Base-by-base conservation (phyloP, 2,329 filamentous ascomycete genomes). In the Phialocephala subalpina region DNA sequence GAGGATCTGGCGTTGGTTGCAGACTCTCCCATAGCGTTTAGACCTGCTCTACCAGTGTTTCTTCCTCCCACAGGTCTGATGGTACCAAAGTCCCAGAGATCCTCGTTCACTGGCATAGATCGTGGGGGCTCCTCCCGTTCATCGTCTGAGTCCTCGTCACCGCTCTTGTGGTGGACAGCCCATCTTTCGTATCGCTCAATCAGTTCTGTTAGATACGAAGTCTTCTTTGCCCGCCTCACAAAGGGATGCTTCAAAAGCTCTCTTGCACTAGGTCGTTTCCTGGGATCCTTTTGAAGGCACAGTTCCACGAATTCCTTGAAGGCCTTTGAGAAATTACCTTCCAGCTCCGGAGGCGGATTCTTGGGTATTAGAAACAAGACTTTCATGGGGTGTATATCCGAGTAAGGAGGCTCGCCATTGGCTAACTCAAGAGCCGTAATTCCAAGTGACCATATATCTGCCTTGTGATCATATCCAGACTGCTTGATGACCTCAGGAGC, bases 401-500 rank as follows among this genome's bases (percentile, higher is more conserved):
- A 93, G 76, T 97, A 97, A 0, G 95, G 95, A 27, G 95, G 95
- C 77, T 97, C 94, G 69, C 95, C 94, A 69, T 93, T 92, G 62
- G 95, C 95, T 69, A 98, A 80, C 78, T 97, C 95, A 49, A 98
- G 86, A 1, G 95, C 94, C 0, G 95, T 97, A 77, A 97, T 97
- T 45, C 95, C 95, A 20, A 97, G 83, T 1, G 95, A 97, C 95
- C 95, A 98, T 65, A 98, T 97, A 77, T 98, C 95, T 53, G 95
- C 95, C 81, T 97, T 97, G 81, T 97, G 93, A 78, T 97, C 95
- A 82, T 98, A 97, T 58, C 95, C 95, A 65, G 94, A 97, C 79
- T 99, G 95, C 81, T 97, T 97, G 79, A 99, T 99, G 63, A 98
- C 95, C 80, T 99, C 95, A 12, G 95, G 95, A 2, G 96, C 95